phyloP scores from a whole-genome alignment of 768 basidiomycete genomes.

The Rhodotorula babjevae region DNA sequence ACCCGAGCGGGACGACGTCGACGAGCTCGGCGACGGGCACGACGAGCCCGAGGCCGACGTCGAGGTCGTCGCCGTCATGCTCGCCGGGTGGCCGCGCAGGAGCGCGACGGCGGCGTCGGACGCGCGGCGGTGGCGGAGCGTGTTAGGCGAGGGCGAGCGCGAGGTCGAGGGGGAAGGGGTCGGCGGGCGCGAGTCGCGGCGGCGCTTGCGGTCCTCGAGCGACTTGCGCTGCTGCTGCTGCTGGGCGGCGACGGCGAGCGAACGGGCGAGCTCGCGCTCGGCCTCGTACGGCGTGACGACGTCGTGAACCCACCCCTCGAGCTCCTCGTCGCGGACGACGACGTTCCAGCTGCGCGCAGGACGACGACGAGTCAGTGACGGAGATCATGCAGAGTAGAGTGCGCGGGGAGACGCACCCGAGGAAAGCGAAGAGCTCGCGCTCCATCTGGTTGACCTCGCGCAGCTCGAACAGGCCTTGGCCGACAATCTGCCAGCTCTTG shows the following conservation, averaged over 20 bases:
- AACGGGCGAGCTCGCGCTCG: conserved; percentile 24
- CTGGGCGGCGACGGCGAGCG: conserved; percentile 19
- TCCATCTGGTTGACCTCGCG: conserved; percentile 90
- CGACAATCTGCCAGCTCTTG: conserved; percentile 86
- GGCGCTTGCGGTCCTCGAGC: conserved; percentile 36
- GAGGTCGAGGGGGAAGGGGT: conserved; percentile 31
- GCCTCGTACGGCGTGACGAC: conserved; percentile 33
- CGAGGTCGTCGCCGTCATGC: not conserved
- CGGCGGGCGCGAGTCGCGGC: conserved; percentile 24
- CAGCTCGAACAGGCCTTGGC: conserved; percentile 75
- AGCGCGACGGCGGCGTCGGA: conserved; percentile 42
- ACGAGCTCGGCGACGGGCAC: not conserved
- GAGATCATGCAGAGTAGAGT: no score
- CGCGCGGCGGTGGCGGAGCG: conserved; percentile 40
- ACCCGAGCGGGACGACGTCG: conserved; percentile 10
- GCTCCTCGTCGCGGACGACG: conserved; percentile 42
- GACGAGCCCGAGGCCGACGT: not conserved
- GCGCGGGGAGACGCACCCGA: conserved; percentile 47
- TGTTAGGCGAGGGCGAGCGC: conserved; percentile 34
- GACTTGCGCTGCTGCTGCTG: conserved; percentile 15
- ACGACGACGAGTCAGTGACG: not conserved
- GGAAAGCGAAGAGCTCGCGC: conserved; percentile 83
- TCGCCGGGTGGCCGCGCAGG: conserved; percentile 23
- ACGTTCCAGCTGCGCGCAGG: conserved; percentile 38
- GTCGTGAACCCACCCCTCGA: conserved; percentile 35